Evolutionary conservation across 345 rosid species (phyloP).

Genomic region (Gossypium bickii): DNA sequence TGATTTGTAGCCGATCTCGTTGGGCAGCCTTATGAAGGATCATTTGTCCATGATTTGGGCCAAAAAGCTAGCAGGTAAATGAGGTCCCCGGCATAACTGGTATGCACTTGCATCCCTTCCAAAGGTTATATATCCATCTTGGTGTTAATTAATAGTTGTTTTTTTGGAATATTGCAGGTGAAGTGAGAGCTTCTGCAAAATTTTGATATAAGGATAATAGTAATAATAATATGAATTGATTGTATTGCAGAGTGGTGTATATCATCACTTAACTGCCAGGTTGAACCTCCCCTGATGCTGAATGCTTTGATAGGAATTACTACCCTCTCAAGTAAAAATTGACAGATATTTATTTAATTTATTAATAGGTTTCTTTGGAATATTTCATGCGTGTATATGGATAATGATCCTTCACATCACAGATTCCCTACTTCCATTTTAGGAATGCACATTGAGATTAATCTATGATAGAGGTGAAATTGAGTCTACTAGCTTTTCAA

Average conservation of each 20-base stretch:
- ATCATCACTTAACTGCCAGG: constrained; percentile 20
- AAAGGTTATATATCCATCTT: too few relatives aligned
- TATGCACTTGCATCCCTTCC: too few relatives aligned
- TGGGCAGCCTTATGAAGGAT: constrained; percentile 36
- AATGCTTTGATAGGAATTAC: constrained; percentile 21
- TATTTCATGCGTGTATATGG: too few relatives aligned
- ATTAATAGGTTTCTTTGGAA: too few relatives aligned
- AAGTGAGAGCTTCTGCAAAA: neutral
- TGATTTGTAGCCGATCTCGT: constrained; percentile 22
- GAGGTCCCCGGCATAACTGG: too few relatives aligned
- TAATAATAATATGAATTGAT: neutral
- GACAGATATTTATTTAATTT: constrained; percentile 8
- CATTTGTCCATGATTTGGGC: neutral
- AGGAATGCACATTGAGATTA: too few relatives aligned
- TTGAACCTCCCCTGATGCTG: constrained; percentile 22
- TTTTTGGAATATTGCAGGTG: constrained; percentile 26
- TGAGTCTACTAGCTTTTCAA: too few relatives aligned
- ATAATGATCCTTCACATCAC: too few relatives aligned
- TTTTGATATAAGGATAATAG: neutral
- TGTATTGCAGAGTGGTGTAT: constrained; percentile 7
- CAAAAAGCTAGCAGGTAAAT: too few relatives aligned
- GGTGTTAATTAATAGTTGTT: neutral
- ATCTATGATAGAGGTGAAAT: too few relatives aligned
- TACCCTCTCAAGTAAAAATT: constrained; percentile 7
- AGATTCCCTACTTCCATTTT: too few relatives aligned